Percentiles rank a stretch among this genome's conserved stretches.
Evolutionary conservation across 768 basidiomycete species (phyloP).

Genomic region (Panellus pusillus): DNA sequence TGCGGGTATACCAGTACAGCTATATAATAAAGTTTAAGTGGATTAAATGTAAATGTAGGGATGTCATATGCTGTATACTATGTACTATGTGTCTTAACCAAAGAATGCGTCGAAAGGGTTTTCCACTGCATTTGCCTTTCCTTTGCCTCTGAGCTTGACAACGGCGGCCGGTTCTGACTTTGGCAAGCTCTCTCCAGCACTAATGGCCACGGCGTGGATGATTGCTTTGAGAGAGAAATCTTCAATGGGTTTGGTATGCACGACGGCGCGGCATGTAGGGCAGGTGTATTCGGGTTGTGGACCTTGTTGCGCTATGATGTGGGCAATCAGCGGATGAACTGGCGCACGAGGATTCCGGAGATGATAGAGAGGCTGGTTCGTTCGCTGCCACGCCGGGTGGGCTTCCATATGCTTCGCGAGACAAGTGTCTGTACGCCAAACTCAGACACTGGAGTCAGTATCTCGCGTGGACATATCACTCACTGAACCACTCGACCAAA

Average conservation of each 20-base stretch:
- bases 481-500: slow-evolving; percentile 52
- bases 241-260: slow-evolving; percentile 54
- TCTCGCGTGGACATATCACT: neutral
- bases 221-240: slow-evolving; percentile 62
- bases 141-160: slow-evolving; percentile 19
- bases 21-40: neutral
- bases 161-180: slow-evolving; percentile 24
- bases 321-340: slow-evolving; percentile 29
- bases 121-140: slow-evolving; percentile 23
- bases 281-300: slow-evolving; percentile 61
- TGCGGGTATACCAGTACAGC: slow-evolving; percentile 3
- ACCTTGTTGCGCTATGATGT: slow-evolving; percentile 26
- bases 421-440: slow-evolving; percentile 28
- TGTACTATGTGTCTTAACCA: slow-evolving; percentile 5
- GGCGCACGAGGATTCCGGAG: slow-evolving; percentile 25
- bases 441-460: slow-evolving; percentile 35
- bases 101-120: slow-evolving; percentile 54
- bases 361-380: slow-evolving; percentile 26
- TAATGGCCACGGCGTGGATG: slow-evolving; percentile 48
- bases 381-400: slow-evolving; percentile 45
- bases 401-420: slow-evolving; percentile 48
- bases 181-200: slow-evolving; percentile 49
- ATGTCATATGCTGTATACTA: neutral
- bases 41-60: neutral
- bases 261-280: slow-evolving; percentile 59